Evolutionary conservation across 1,284 basidiomycete species (phyloP), one percentile per base, ranked within the genome.

Genomic region (Irpex lacteus): DNA sequence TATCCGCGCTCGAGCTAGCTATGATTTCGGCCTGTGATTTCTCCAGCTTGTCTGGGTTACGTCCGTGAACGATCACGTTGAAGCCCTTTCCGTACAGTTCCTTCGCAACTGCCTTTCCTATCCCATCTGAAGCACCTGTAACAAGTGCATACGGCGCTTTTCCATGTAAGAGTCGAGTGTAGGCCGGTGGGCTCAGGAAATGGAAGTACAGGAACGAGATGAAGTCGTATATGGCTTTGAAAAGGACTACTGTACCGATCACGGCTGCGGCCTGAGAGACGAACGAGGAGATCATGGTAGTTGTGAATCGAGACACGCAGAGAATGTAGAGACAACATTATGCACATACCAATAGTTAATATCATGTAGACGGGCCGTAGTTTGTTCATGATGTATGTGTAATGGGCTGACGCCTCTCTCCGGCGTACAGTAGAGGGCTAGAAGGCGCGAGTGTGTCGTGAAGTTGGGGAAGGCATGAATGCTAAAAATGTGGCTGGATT

Each of bases 71-170:
- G 61, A 75, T 70, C 49, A 75, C 62, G 54, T 71, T 75, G 71
- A 75, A 75, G 13, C 73, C 72, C 34, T 65, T 67, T 21, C 61
- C 61, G 61, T 73, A 72, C n/a, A 75, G 70, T 68, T 74, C 72
- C 4, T 65, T 65, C 6, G 73, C 72, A 5, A 68, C 55, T 2
- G 68, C 69, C 60, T 72, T 73, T 26, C 74, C 74, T 11, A 75
- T 75, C 18, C 74, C 74, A 60, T 75, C 74, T n/a, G 73, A 68
- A 2, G 74, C 73, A 1, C 73, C 74, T 0, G 74, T 75, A 37
- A 75, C 63, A 53, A 75, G 59, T 0, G 73, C 74, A 63, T 72
- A 74, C 0, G 74, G 66, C 11, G 66, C 63, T 1, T 56, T 21
- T 5, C 72, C 71, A 47, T 73, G 72, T 7, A 72, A 67, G 62